A percentile compares a stretch with the other conserved stretches of the same genome.
phyloP scores from a whole-genome alignment of 2,329 filamentous ascomycete genomes.

The Bipolaris zeicola region DNA sequence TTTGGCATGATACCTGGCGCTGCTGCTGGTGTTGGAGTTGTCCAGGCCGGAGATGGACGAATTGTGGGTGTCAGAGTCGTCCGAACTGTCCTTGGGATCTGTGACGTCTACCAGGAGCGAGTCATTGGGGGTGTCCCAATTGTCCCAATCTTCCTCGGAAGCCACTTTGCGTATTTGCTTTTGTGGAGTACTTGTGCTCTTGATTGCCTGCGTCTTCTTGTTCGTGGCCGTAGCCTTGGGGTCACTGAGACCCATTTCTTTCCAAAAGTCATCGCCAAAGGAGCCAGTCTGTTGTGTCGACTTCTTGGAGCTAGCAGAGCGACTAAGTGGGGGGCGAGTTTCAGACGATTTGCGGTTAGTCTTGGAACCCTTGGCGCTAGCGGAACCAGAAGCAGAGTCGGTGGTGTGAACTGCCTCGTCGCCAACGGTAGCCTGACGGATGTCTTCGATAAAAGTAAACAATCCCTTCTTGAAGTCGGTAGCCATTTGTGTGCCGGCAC shows the following conservation, averaged over 20 bases:
- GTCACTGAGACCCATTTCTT: conserved; percentile 50
- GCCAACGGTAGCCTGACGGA: conserved; percentile 92
- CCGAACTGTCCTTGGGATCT: conserved; percentile 51
- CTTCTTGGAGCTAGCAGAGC: conserved; percentile 43
- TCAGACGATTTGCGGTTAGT: conserved; percentile 35
- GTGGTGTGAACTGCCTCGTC: conserved; percentile 72
- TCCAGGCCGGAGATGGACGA: conserved; percentile 50
- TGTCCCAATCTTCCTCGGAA: conserved; percentile 61
- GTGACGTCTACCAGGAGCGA: conserved; percentile 42
- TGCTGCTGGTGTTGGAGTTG: conserved; percentile 61
- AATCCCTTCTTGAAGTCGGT: conserved; percentile 88
- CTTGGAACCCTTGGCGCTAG: conserved; percentile 34
- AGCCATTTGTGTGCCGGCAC: conserved; percentile 73
- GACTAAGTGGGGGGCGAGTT: conserved; percentile 38
- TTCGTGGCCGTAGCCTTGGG: conserved; percentile 42
- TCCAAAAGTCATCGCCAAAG: conserved; percentile 52
- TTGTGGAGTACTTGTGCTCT: conserved; percentile 46
- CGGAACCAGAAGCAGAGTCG: conserved; percentile 43
- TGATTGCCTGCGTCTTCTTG: conserved; percentile 49
- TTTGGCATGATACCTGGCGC: conserved; percentile 56
- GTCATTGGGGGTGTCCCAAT: conserved; percentile 59
- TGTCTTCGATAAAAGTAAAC: conserved; percentile 93
- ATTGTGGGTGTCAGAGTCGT: conserved; percentile 56
- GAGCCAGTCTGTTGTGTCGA: conserved; percentile 37
- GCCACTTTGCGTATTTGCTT: conserved; percentile 41